A percentile compares a stretch with the other conserved stretches of the same genome.
phyloP scores from a whole-genome alignment of 768 basidiomycete genomes.

The Lactifluus hygrophoroides region DNA sequence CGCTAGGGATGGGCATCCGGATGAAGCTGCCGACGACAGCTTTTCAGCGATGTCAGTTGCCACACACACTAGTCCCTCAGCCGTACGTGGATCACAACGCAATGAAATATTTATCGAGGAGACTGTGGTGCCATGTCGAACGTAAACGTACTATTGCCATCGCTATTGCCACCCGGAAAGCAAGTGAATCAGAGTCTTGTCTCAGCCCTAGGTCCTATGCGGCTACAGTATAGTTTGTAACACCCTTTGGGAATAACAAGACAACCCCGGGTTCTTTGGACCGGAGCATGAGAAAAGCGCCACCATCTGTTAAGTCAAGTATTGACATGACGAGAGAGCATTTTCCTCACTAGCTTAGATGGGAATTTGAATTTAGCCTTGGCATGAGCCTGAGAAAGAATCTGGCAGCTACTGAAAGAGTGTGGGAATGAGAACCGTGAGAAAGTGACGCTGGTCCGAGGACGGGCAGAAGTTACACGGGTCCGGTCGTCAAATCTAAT shows the following conservation, averaged over 20 bases:
- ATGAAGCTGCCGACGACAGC: neutral
- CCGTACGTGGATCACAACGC: neutral
- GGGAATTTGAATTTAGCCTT: no score
- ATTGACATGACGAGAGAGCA: no score
- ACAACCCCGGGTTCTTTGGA: neutral
- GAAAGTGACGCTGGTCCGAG: neutral
- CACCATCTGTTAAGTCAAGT: no score
- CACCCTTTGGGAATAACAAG: neutral
- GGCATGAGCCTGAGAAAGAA: no score
- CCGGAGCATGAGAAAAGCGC: no score
- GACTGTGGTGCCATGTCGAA: conserved; percentile 65
- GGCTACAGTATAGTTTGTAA: neutral
- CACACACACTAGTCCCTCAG: neutral
- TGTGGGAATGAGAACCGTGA: conserved; percentile 1
- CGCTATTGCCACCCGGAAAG: no score
- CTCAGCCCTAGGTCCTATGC: neutral
- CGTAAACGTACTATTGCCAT: conserved; percentile 33
- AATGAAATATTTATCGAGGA: neutral
- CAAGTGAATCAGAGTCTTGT: neutral
- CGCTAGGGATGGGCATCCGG: neutral
- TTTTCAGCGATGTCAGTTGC: neutral
- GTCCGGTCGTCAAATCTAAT: conserved; percentile 8
- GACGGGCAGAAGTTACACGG: neutral
- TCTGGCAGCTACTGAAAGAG: no score
- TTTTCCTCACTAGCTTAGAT: no score